Conservation (phyloP, 1,284 basidiomycete genomes). For the Flammula alnicola region DNA sequence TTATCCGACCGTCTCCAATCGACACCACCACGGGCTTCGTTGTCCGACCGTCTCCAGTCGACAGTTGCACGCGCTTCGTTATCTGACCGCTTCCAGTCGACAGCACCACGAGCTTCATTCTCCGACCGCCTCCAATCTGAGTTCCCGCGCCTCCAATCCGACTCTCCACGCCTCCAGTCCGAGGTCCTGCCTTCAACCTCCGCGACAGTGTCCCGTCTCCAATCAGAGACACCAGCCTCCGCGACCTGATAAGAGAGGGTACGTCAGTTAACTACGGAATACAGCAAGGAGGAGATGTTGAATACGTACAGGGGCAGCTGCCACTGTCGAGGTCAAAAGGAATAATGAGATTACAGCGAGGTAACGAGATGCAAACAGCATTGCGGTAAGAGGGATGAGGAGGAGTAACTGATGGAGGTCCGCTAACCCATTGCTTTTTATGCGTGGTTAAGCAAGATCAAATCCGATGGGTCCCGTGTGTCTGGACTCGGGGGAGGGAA, state of each 20-base stretch:
- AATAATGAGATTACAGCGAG: slow-evolving; percentile 34
- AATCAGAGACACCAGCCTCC: slow-evolving; percentile 14
- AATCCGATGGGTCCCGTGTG: slow-evolving; percentile 32
- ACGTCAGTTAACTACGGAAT: slow-evolving; percentile 1
- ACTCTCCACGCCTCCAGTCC: slow-evolving; percentile 23
- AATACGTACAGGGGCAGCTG: slow-evolving; percentile 35
- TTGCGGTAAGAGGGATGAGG: slow-evolving; percentile 24
- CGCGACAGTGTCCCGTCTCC: slow-evolving; percentile 13
- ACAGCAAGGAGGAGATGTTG: slow-evolving; percentile 4
- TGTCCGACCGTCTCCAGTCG: slow-evolving; percentile 25
- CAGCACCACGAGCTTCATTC: slow-evolving; percentile 21
- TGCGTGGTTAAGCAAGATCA: slow-evolving; percentile 34
- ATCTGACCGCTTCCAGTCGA: too few relatives aligned
- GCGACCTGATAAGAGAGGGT: slow-evolving; percentile 22
- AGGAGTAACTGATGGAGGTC: slow-evolving; percentile 25
- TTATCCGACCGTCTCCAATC: slow-evolving; percentile 19
- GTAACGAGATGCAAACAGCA: slow-evolving; percentile 37
- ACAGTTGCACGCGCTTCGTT: too few relatives aligned
- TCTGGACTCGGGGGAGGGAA: slow-evolving; percentile 31
- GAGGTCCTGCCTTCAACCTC: slow-evolving; percentile 25
- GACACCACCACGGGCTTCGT: slow-evolving; percentile 12
- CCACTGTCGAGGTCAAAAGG: slow-evolving; percentile 31
- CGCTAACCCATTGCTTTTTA: slow-evolving; percentile 30
- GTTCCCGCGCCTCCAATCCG: too few relatives aligned
- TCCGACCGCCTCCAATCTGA: slow-evolving; percentile 29